Percentiles rank a stretch among this genome's conserved stretches.
Evolutionary conservation across 2,329 filamentous ascomycete genomes (phyloP).

Genomic region (Colletotrichum aenigma): DNA sequence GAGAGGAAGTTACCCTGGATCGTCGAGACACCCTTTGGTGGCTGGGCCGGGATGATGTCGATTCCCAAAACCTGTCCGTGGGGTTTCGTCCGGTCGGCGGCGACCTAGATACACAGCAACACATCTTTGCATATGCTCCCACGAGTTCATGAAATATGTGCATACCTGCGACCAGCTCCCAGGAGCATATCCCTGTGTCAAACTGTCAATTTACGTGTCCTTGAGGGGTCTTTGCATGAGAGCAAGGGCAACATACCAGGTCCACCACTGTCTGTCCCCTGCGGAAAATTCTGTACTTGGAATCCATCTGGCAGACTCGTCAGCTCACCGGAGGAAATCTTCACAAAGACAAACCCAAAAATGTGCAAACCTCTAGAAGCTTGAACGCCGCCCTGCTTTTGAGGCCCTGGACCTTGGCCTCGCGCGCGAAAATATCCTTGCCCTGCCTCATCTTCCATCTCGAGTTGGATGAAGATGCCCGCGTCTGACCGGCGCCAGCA

Average conservation of each 20-base stretch:
- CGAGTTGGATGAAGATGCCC: conserved; percentile 64
- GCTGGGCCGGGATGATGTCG: conserved; percentile 90
- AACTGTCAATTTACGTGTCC: neutral
- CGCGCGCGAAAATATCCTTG: conserved; percentile 72
- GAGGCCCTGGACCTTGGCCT: conserved; percentile 78
- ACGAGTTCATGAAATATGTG: neutral
- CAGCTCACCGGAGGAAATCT: neutral
- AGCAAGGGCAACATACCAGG: conserved; percentile 60
- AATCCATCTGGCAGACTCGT: conserved; percentile 69
- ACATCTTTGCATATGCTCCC: neutral
- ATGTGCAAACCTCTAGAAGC: conserved; percentile 71
- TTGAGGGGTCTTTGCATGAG: neutral
- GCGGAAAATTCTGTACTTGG: conserved; percentile 79
- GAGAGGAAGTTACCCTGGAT: conserved; percentile 95
- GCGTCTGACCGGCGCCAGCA: neutral
- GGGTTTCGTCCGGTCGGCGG: conserved; percentile 77
- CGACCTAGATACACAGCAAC: conserved; percentile 63
- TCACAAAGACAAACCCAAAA: neutral
- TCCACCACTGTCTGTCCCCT: conserved; percentile 87
- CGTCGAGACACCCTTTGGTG: conserved; percentile 88
- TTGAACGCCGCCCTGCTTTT: conserved; percentile 96
- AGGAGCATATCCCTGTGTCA: conserved; percentile 75
- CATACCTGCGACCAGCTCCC: conserved; percentile 73
- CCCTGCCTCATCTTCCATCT: conserved; percentile 84
- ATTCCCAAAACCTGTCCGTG: conserved; percentile 85